Base-by-base conservation (phyloP, 352 stramenopile species). In the Bremia lactucae region DNA sequence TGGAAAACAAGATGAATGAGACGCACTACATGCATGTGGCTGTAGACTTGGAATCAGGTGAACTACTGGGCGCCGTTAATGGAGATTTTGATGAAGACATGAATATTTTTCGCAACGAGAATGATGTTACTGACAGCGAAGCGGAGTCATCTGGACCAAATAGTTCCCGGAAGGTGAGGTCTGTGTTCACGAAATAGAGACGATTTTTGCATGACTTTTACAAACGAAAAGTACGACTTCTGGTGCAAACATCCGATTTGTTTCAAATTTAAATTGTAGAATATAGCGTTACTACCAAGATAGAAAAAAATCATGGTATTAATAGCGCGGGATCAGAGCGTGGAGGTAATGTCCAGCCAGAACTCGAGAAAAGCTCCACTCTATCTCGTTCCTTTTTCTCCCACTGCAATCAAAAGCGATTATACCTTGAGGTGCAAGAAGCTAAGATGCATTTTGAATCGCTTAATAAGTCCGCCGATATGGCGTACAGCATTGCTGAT, bases 371-470 rank as follows among this genome's bases (percentile, higher is more conserved):
- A n/a, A n/a, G n/a, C n/a, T n/a, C n/a, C n/a, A n/a, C n/a, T 1
- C 2, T 13, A 45, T 2, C 15, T 68, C 65, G 72, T 56, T 70
- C 52, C 39, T 39, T 33, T 34, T 72, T 39, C 61, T 51, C 18
- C 46, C 11, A 6, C 31, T n/a, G 5, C 34, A 46, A 22, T 39
- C 26, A 38, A 46, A 43, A 55, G 29, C n/a, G n/a, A n/a, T n/a
- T n/a, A n/a, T n/a, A n/a, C 26, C 20, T 24, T 46, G 31, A 41
- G 41, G 18, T 38, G 37, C n/a, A 18, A 34, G 29, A 31, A 63
- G 31, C 28, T 29, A 47, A 11, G 10, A 84, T 84, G 72, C 55
- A 77, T 47, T 81, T 69, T 52, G 48, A 73, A 44, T 64, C 68
- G 14, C 71, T 68, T 6, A 76, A 59, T 38, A 82, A 81, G 55